Evolutionary conservation across 345 rosid genomes (phyloP).

Genomic region (Bruguiera sexangula): DNA sequence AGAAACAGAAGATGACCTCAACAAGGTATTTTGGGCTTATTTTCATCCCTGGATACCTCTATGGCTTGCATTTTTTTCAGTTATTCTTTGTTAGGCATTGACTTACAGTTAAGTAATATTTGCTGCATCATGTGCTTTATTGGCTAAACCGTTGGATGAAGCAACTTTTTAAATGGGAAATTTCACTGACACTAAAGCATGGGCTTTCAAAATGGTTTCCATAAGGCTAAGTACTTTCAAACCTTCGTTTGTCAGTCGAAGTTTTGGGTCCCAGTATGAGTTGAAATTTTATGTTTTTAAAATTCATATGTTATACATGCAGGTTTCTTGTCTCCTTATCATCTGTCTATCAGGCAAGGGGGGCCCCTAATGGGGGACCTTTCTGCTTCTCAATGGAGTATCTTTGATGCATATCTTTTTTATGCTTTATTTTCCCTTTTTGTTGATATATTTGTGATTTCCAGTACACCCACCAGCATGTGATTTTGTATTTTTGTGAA

Average conservation of each 20-base stretch:
- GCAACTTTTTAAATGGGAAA: slow-evolving; percentile 89
- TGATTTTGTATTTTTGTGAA: slow-evolving; percentile 23
- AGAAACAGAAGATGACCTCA: slow-evolving; percentile 78
- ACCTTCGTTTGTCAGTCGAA: slow-evolving; percentile 73
- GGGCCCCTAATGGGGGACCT: slow-evolving; percentile 95
- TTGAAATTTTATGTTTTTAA: slow-evolving; percentile 55
- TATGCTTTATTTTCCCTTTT: slow-evolving; percentile 44
- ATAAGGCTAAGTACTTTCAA: slow-evolving; percentile 94
- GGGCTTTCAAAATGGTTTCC: slow-evolving; percentile 87
- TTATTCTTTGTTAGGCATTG: slow-evolving; percentile 49
- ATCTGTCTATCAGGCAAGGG: slow-evolving; percentile 90
- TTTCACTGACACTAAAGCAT: slow-evolving; percentile 94
- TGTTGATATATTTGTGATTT: slow-evolving; percentile 14
- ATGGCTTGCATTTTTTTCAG: slow-evolving; percentile 55
- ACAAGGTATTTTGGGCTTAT: slow-evolving; percentile 69
- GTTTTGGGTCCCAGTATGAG: slow-evolving; percentile 61
- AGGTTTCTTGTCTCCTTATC: slow-evolving; percentile 95
- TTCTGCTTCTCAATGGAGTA: slow-evolving; percentile 81
- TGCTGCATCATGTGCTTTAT: slow-evolving; percentile 91
- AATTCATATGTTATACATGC: slow-evolving; percentile 92
- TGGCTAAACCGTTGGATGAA: slow-evolving; percentile 98
- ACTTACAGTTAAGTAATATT: slow-evolving; percentile 87
- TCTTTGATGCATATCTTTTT: slow-evolving; percentile 74
- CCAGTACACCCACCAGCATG: slow-evolving; percentile 14
- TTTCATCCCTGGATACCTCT: slow-evolving; percentile 33